phyloP scores from a whole-genome alignment of 148 eudicot species.

The Fallopia convolvulus region DNA sequence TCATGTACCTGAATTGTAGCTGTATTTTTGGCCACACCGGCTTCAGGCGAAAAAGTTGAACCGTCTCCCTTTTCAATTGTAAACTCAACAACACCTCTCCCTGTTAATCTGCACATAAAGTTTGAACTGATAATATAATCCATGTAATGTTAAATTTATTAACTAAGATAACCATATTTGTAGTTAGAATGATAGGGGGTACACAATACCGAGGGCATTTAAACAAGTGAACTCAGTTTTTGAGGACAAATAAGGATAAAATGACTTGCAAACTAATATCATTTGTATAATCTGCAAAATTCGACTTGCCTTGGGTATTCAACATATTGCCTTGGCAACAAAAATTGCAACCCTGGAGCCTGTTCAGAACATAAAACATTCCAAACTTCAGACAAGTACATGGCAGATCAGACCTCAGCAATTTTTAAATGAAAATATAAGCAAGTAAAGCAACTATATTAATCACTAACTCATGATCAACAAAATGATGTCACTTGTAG shows the following conservation, averaged over 20 bases:
- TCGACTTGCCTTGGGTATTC: slow-evolving; percentile 75
- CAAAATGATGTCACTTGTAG: not conserved
- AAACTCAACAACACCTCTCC: slow-evolving; percentile 75
- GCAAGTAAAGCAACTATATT: not conserved
- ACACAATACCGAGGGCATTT: not conserved
- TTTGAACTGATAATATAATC: not conserved
- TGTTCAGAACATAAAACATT: slow-evolving; percentile 30
- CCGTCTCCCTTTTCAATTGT: slow-evolving; percentile 82
- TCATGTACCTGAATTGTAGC: slow-evolving; percentile 63
- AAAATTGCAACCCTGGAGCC: slow-evolving; percentile 96
- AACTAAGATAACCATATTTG: not conserved
- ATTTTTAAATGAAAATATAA: not conserved
- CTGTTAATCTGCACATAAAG: slow-evolving; percentile 46
- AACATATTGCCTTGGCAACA: slow-evolving; percentile 69
- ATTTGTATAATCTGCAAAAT: not conserved
- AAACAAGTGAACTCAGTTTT: not conserved
- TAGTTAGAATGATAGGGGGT: not conserved
- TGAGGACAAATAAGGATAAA: not conserved
- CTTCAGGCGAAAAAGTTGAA: slow-evolving; percentile 64
- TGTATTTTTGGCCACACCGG: slow-evolving; percentile 56
- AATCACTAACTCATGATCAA: not conserved
- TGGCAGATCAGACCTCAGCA: not conserved
- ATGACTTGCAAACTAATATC: not conserved
- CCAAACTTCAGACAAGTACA: not conserved
- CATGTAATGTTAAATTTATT: not conserved